These are phyloP conservation scores for Colletotrichum chlorophyti DNA, from an alignment of 2,329 filamentous ascomycete genomes.

Conservation along the genomic window DNA sequence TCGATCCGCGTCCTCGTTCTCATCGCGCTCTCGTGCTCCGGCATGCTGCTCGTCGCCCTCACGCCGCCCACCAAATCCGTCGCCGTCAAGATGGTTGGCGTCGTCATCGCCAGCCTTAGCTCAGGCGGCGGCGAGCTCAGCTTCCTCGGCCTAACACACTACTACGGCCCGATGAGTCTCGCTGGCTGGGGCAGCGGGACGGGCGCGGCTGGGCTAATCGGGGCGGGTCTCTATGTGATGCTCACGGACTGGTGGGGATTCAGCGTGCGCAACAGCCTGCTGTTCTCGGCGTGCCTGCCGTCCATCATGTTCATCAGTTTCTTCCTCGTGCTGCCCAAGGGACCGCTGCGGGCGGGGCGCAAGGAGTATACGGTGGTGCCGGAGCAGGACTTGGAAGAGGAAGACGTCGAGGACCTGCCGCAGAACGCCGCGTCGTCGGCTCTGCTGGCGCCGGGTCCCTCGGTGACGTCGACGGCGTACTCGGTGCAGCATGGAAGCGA, in stretches of 20 bases:
- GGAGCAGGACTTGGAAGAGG: conserved; percentile 46
- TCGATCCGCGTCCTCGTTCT: conserved; percentile 75
- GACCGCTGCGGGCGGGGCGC: conserved; percentile 60
- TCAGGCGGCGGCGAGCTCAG: conserved; percentile 89
- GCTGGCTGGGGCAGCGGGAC: conserved; percentile 94
- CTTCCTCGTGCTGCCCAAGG: conserved; percentile 79
- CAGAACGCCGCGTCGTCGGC: conserved; percentile 52
- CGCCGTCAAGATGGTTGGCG: conserved; percentile 78
- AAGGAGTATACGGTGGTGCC: conserved; percentile 63
- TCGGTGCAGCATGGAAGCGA: conserved; percentile 41
- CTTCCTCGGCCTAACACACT: conserved; percentile 91
- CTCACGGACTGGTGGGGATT: conserved; percentile 83
- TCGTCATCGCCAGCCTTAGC: conserved; percentile 84
- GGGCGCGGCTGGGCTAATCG: conserved; percentile 85
- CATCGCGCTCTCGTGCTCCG: conserved; percentile 75
- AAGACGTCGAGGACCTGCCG: conserved; percentile 42
- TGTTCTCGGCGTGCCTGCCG: conserved; percentile 81
- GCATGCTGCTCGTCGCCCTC: conserved; percentile 89
- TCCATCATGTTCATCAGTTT: conserved; percentile 85
- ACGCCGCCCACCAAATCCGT: conserved; percentile 73
- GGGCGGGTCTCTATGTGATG: conserved; percentile 86
- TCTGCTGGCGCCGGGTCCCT: conserved; percentile 53
- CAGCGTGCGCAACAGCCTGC: conserved; percentile 74
- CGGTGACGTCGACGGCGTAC: conserved; percentile 47
- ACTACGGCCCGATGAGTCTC: conserved; percentile 85